phyloP scores from a whole-genome alignment of 2,329 filamentous ascomycete species.

The Xylaria arbuscula region DNA sequence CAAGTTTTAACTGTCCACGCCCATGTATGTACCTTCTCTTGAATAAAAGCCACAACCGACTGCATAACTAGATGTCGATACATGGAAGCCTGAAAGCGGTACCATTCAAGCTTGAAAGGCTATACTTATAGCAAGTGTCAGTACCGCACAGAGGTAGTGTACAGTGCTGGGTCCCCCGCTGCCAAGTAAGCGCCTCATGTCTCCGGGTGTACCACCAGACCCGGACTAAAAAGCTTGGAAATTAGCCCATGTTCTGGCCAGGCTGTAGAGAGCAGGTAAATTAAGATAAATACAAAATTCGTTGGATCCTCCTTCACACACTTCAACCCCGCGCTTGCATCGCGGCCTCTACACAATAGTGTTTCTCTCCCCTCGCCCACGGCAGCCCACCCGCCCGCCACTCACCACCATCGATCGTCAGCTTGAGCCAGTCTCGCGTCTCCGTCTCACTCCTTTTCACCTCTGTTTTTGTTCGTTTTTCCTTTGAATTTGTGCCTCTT shows the following conservation, averaged over 20 bases:
- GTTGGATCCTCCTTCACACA: conserved; percentile 21
- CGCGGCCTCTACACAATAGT: conserved; percentile 33
- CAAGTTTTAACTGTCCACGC: background rate
- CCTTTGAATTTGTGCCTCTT: conserved; percentile 17
- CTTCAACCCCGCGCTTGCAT: conserved; percentile 38
- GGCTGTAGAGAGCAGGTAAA: background rate
- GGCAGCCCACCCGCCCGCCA: background rate
- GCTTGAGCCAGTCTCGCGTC: conserved; percentile 40
- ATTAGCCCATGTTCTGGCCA: conserved; percentile 17
- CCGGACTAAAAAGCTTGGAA: conserved; percentile 11
- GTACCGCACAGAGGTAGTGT: background rate
- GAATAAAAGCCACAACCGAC: conserved; percentile 1
- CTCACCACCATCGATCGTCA: conserved; percentile 14
- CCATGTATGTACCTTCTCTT: background rate
- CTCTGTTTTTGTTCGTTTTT: conserved; percentile 12
- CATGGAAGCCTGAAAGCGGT: background rate
- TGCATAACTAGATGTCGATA: background rate
- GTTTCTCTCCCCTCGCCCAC: conserved; percentile 6
- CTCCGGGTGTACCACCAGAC: background rate
- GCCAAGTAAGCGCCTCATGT: background rate
- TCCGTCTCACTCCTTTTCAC: conserved; percentile 22
- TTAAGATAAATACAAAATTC: conserved; percentile 22
- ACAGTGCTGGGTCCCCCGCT: background rate
- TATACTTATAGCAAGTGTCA: background rate
- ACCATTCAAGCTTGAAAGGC: too few species aligned